These are phyloP conservation scores for Beauveria asiatica DNA, from an alignment of 2,329 filamentous ascomycete species.

Conservation along the genomic window DNA sequence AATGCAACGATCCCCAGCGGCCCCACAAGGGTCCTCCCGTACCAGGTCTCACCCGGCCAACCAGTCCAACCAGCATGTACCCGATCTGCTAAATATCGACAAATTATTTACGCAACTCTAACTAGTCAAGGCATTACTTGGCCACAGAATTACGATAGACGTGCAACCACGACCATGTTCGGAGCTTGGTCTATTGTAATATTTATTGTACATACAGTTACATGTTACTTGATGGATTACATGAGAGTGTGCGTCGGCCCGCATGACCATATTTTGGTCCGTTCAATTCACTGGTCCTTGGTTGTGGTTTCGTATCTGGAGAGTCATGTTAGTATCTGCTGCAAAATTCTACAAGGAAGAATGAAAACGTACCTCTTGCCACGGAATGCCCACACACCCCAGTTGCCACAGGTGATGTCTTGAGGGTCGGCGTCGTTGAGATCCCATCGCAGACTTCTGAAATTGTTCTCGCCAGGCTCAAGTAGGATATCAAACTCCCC, in stretches of 20 bases:
- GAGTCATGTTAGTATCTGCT: slow-evolving; percentile 23
- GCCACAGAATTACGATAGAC: background rate
- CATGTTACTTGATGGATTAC: slow-evolving; percentile 8
- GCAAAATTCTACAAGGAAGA: background rate
- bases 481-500: slow-evolving; percentile 90
- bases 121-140: background rate
- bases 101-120: background rate
- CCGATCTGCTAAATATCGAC: too few species aligned
- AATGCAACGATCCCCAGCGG: background rate
- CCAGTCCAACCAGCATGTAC: too few species aligned
- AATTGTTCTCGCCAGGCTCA: slow-evolving; percentile 86
- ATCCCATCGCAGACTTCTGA: slow-evolving; percentile 93
- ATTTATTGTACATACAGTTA: slow-evolving; percentile 10
- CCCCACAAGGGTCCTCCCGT: background rate
- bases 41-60: background rate
- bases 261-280: background rate
- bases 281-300: slow-evolving; percentile 31
- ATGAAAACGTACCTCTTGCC: slow-evolving; percentile 70
- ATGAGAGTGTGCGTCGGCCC: background rate
- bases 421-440: slow-evolving; percentile 91
- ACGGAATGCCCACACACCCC: slow-evolving; percentile 94
- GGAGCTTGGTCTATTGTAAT: slow-evolving; percentile 9
- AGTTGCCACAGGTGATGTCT: slow-evolving; percentile 92
- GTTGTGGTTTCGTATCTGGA: slow-evolving; percentile 54
- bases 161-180: background rate